Evolutionary conservation across 1,139 yeast genomes (phyloP), one percentile per base, ranked within the genome.

Genomic region (Debaryomyces sp.): DNA sequence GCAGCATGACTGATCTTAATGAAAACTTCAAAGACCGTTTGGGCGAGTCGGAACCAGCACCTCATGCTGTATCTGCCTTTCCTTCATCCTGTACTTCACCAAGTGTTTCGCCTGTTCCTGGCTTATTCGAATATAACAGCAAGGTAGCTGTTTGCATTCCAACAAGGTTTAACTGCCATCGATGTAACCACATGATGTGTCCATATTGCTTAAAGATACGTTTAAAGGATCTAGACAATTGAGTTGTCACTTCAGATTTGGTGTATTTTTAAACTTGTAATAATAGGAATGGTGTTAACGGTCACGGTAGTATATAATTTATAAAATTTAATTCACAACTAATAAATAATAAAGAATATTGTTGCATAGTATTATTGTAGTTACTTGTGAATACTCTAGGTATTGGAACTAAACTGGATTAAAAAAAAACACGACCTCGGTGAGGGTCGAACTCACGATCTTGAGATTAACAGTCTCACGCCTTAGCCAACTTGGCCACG

Each of bases 401-500:
- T 18, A 18, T 18, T 2, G 21, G 21, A 4, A 18, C 21, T 4
- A 18, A 2, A 18, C 4, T 18, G 21, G 21, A 27, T 27, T 9
- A 2, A 12, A 27, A 12, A 12, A 29, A 30, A 5, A 35, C 1
- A 35, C 75, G 75, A 69, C 73, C 75, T 62, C 73, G 73, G 74
- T 67, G 74, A 70, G 75, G 74, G 60, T 70, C 68, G 74, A 70
- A 70, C 74, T 69, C 73, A 67, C 75, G 75, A 67, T 70, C 75
- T 70, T 62, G 67, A 66, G 75, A 72, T 68, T 75, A 75, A 75
- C 80, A 75, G 80, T 75, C 79, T 73, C 69, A 74, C 80, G 80
- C 80, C 80, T 77, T 75, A 75, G 64, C 80, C 80, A 75, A 64
- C 79, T 75, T 75, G 80, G 80, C 80, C 80, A 75, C 78, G 78